These are phyloP conservation scores for Arthrobotrys musiformis DNA, from an alignment of 2,329 filamentous ascomycete genomes.

Conservation along the genomic window DNA sequence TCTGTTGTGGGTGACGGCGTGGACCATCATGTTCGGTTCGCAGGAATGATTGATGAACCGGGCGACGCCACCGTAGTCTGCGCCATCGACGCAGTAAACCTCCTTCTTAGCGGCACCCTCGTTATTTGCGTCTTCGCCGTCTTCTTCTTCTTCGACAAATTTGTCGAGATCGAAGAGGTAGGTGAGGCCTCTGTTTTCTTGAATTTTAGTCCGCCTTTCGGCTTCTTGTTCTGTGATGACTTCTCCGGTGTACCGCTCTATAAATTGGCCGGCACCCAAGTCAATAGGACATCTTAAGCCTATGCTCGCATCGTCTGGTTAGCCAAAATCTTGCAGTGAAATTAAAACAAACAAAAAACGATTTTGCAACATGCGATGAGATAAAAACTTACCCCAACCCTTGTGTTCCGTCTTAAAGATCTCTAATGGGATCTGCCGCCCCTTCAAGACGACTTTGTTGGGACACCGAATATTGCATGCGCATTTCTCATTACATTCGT, in stretches of 20 bases:
- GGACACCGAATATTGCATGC: slow-evolving; percentile 73
- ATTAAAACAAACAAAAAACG: neutral
- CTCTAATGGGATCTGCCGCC: slow-evolving; percentile 75
- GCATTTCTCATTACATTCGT: slow-evolving; percentile 82
- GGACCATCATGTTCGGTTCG: slow-evolving; percentile 80
- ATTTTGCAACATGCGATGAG: neutral
- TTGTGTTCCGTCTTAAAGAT: slow-evolving; percentile 80
- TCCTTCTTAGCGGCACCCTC: slow-evolving; percentile 11
- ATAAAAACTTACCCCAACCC: slow-evolving; percentile 74
- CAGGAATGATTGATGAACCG: slow-evolving; percentile 87
- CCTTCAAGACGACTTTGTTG: slow-evolving; percentile 80
- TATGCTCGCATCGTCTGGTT: slow-evolving; percentile 59
- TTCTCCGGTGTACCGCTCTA: slow-evolving; percentile 81
- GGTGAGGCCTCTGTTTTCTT: slow-evolving; percentile 74
- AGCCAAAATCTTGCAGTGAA: neutral
- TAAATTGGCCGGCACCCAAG: slow-evolving; percentile 78
- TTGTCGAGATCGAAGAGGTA: slow-evolving; percentile 87
- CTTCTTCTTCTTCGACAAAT: slow-evolving; percentile 68
- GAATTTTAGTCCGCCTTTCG: slow-evolving; percentile 70
- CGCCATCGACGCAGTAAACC: slow-evolving; percentile 70
- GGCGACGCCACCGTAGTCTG: slow-evolving; percentile 80
- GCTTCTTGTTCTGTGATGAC: slow-evolving; percentile 74
- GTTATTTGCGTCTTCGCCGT: neutral
- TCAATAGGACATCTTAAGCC: slow-evolving; percentile 73
- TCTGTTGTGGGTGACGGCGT: slow-evolving; percentile 80